Base-by-base conservation (phyloP, 2,329 filamentous ascomycete genomes). In the Aspergillus tamarii region DNA sequence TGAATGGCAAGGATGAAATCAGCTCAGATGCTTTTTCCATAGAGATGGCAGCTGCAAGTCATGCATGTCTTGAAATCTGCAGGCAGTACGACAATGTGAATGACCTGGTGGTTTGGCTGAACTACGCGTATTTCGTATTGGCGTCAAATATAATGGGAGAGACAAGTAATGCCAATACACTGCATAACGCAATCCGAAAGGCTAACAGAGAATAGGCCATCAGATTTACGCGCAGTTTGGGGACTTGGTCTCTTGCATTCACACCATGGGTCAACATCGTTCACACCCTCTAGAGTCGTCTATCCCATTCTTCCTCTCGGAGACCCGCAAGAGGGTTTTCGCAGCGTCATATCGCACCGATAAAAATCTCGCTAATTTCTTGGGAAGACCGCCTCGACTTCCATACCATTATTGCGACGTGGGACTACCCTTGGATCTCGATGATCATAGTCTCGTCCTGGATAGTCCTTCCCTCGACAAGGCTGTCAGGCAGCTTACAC, bases 401-500 rank as follows among this genome's bases (percentile, higher is more conserved):
- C 57, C 50, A 12, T 52, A 60, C 23, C 52, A 56, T 19, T 63
- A 60, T 19, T 63, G 57, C 50, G 57, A 59, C 39, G 41, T 54
- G n/a, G 50, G 28, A n/a, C 52, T 57, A 11, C 57, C 61, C 3
- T 53, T 60, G 2, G 57, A 63, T 32, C 21, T 60, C 14, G 57
- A 52, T 6, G 61, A 63, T 12, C 21, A 60, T 12, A 50, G 28
- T 23, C 53, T 63, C 8, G 43, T 63, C 11, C 53, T 63, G 36
- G 61, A 45, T 46, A 39, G 26, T 4, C 52, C 16, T 57, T 67
- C 48, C 50, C 48, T 63, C 14, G 26, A 68, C 39, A 53, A 60
- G 3, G 65, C 64, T 16, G n/a, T 73, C 1, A 32, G 41, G 34
- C 59, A 63, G 16, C 61, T 73, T 1, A 66, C 67, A 23, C 55